phyloP scores from a whole-genome alignment of 805 yeast species.

The Danielozyma ontarioensis region DNA sequence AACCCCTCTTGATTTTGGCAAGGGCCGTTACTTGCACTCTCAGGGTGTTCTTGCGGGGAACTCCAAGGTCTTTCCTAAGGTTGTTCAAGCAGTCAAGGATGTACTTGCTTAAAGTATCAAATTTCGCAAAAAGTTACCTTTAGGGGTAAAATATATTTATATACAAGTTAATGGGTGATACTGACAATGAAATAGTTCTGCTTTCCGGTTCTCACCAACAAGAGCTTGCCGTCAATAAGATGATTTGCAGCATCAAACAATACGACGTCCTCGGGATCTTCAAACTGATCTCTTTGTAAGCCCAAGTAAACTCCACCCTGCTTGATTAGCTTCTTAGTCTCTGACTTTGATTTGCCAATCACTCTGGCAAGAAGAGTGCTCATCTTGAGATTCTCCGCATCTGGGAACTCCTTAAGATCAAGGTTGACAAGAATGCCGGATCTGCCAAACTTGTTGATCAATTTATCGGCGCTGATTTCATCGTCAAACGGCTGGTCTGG shows the following conservation, averaged over 20 bases:
- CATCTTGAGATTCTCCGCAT: constrained; percentile 33
- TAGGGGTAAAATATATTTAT: no score
- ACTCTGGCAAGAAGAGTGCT: constrained; percentile 48
- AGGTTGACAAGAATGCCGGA: constrained; percentile 50
- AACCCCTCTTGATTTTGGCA: constrained; percentile 68
- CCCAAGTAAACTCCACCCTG: constrained; percentile 77
- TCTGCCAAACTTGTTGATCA: constrained; percentile 50
- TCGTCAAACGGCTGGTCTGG: constrained; percentile 47
- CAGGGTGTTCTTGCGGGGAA: constrained; percentile 92
- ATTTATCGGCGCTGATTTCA: constrained; percentile 40
- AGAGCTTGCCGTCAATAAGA: constrained; percentile 53
- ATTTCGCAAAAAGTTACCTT: no score
- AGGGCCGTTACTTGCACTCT: constrained; percentile 74
- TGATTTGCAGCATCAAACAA: constrained; percentile 42
- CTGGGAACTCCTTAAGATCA: constrained; percentile 27
- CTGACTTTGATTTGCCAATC: constrained; percentile 47
- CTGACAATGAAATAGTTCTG: constrained; percentile 51
- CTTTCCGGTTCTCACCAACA: constrained; percentile 74
- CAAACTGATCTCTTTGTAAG: constrained; percentile 45
- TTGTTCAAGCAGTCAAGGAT: constrained; percentile 42
- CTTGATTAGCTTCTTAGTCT: constrained; percentile 55
- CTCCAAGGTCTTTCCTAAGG: constrained; percentile 40
- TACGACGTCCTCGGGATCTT: constrained; percentile 44
- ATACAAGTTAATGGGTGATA: constrained; percentile 5
- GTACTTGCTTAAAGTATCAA: constrained; percentile 16